A percentile compares a stretch with the other conserved stretches of the same genome.
phyloP scores from a whole-genome alignment of 2,329 filamentous ascomycete species.

The Exophiala dermatitidis region DNA sequence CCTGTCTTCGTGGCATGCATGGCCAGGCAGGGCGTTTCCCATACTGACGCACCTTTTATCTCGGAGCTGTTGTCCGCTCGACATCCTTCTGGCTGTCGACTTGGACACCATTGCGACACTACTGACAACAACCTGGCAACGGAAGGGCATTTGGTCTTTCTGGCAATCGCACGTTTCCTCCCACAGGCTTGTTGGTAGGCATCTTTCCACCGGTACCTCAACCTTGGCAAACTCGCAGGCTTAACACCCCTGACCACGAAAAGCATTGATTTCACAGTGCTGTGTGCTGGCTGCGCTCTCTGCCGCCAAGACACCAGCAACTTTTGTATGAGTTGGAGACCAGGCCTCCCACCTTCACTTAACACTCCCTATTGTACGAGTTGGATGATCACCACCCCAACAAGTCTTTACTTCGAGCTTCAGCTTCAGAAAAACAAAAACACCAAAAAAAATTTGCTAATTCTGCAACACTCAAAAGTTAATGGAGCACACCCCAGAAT shows the following conservation, averaged over 20 bases:
- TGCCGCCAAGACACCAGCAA: not conserved
- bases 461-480: no score
- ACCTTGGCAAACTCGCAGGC: not conserved
- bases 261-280: not conserved
- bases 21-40: not conserved
- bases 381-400: not conserved
- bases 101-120: not conserved
- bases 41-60: not conserved
- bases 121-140: not conserved
- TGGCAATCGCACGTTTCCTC: no score
- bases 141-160: not conserved
- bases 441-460: no score
- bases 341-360: not conserved
- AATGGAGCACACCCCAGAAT: no score
- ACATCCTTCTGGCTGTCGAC: not conserved
- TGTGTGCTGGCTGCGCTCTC: not conserved
- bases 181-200: no score
- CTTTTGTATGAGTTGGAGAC: not conserved
- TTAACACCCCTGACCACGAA: not conserved
- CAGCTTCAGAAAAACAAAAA: no score
- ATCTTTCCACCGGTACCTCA: not conserved
- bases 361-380: not conserved
- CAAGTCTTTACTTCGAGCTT: not conserved
- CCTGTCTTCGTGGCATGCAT: not conserved
- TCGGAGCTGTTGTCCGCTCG: no score